These are phyloP conservation scores for Aspergillus incahuasiensis DNA, from an alignment of 495 filamentous ascomycete genomes.

Conservation along the genomic window DNA sequence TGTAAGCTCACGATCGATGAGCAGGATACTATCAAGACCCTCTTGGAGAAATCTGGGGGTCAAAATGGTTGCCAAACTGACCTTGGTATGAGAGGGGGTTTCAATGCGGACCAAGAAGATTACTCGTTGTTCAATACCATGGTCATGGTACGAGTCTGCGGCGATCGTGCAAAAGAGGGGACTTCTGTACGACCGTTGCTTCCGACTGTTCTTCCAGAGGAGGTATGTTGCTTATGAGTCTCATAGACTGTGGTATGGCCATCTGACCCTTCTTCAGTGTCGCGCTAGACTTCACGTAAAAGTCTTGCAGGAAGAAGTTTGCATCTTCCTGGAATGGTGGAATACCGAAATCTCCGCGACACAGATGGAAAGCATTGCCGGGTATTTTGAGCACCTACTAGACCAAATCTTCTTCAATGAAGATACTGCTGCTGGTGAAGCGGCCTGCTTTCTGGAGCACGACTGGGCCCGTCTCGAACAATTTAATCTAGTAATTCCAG, in stretches of 20 bases:
- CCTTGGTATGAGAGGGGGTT: slow-evolving; percentile 2
- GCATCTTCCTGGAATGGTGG: slow-evolving; percentile 45
- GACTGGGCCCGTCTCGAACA: slow-evolving; percentile 40
- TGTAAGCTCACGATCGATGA: slow-evolving; percentile 30
- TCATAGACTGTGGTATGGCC: not conserved
- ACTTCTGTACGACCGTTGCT: slow-evolving; percentile 25
- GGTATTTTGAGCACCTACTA: slow-evolving; percentile 35
- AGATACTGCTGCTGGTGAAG: slow-evolving; percentile 26
- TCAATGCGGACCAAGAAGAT: slow-evolving; percentile 12
- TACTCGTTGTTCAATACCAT: slow-evolving; percentile 37
- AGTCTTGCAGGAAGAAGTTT: slow-evolving; percentile 34
- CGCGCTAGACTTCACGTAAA: slow-evolving; percentile 46
- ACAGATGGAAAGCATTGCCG: slow-evolving; percentile 41
- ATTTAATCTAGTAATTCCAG: slow-evolving; percentile 31
- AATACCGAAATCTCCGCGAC: slow-evolving; percentile 40
- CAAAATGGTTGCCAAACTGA: slow-evolving; percentile 9
- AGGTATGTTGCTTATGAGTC: slow-evolving; percentile 21
- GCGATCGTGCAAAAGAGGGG: slow-evolving; percentile 14
- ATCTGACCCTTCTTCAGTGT: slow-evolving; percentile 28
- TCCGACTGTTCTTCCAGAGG: slow-evolving; percentile 31
- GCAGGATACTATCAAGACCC: slow-evolving; percentile 25
- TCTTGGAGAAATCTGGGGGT: slow-evolving; percentile 29
- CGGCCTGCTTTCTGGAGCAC: slow-evolving; percentile 34
- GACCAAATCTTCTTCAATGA: slow-evolving; percentile 24
- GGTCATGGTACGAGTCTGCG: slow-evolving; percentile 37